Conservation (phyloP, 495 filamentous ascomycete genomes). For the Aspergillus sclerotioniger region DNA sequence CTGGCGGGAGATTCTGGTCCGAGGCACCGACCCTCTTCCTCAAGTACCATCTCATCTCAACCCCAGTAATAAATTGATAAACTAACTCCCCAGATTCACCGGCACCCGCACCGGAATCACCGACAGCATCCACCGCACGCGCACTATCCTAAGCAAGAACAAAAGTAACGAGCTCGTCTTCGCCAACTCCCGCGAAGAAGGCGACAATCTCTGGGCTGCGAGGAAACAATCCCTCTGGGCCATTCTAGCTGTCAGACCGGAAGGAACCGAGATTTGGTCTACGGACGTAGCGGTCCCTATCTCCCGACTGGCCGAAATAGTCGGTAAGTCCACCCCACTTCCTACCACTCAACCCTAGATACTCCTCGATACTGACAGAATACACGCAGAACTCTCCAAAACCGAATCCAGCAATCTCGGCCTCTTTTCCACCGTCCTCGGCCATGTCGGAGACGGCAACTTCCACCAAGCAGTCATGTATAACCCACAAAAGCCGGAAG, state of each 20-base stretch:
- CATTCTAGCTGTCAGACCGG: conserved; percentile 41
- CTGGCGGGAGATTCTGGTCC: conserved; percentile 67
- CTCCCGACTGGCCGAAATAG: conserved; percentile 75
- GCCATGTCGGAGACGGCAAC: conserved; percentile 84
- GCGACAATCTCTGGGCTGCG: conserved; percentile 75
- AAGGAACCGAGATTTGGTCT: conserved; percentile 59
- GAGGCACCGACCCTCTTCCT: conserved; percentile 83
- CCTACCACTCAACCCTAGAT: conserved; percentile 33
- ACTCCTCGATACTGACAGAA: background rate
- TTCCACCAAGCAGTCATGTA: conserved; percentile 85
- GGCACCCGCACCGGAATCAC: conserved; percentile 68
- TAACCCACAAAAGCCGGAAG: conserved; percentile 58
- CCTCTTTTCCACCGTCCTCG: conserved; percentile 75
- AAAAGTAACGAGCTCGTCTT: conserved; percentile 72
- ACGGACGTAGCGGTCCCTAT: conserved; percentile 89
- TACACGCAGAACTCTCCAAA: conserved; percentile 64
- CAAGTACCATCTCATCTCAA: conserved; percentile 54
- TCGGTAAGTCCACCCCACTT: conserved; percentile 46
- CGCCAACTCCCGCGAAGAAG: conserved; percentile 62
- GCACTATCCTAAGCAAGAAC: conserved; percentile 56
- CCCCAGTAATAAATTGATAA: background rate
- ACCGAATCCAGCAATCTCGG: conserved; percentile 77
- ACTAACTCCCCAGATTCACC: conserved; percentile 55
- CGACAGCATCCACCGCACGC: conserved; percentile 72
- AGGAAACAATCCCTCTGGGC: conserved; percentile 79